Evolutionary conservation across 805 yeast genomes (phyloP).

Genomic region (Lachancea quebecensis): DNA sequence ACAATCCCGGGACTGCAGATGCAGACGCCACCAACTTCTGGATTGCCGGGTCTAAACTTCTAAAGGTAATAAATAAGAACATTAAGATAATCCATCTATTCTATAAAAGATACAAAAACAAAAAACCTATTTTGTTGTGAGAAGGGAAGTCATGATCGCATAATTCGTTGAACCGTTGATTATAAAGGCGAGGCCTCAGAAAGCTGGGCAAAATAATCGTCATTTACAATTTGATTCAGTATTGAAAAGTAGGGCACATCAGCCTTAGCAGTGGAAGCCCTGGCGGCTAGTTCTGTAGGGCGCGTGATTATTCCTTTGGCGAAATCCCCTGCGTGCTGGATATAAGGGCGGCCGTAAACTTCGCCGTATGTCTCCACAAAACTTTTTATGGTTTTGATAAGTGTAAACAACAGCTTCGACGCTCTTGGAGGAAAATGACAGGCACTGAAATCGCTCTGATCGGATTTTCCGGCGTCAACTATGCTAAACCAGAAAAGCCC

Average conservation of each 20-base stretch:
- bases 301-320: constrained; percentile 7
- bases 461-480: constrained; percentile 16
- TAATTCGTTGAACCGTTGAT: constrained; percentile 1
- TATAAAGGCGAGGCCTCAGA: constrained; percentile 2
- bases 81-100: constrained; percentile 1
- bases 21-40: constrained; percentile 5
- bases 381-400: constrained; percentile 15
- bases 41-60: constrained; percentile 12
- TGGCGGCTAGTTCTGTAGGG: background rate
- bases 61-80: background rate
- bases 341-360: constrained; percentile 19
- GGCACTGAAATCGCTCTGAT: constrained; percentile 8
- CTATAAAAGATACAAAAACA: background rate
- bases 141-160: constrained; percentile 4
- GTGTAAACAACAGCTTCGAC: constrained; percentile 11
- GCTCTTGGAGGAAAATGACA: constrained; percentile 15
- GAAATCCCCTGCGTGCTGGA: constrained; percentile 17
- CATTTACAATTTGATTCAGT: constrained; percentile 14
- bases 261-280: background rate
- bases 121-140: constrained; percentile 1
- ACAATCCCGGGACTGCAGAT: background rate
- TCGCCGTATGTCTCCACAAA: constrained; percentile 20
- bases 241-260: constrained; percentile 11
- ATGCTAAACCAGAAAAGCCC: constrained; percentile 20
- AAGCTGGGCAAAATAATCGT: constrained; percentile 14